Evolutionary conservation across 805 yeast genomes (phyloP), one percentile per base, ranked within the genome.

Genomic region (Suhomyces pyralidae): DNA sequence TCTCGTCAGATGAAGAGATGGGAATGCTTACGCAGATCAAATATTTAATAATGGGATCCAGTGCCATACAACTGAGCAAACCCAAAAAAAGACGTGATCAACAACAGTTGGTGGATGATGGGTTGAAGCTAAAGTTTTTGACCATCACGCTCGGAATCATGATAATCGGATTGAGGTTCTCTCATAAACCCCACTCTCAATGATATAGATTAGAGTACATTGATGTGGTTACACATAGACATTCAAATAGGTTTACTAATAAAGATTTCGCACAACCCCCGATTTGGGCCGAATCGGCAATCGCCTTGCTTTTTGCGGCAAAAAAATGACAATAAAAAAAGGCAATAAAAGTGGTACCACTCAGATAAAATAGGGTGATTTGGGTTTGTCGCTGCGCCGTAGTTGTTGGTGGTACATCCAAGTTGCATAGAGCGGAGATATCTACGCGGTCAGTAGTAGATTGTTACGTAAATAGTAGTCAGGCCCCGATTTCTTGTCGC

Each of bases 141-240:
- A 70, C 76, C 45, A 67, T 76, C 34, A 74, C 77, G 8, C 59
- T 76, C 40, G 79, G 79, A 17, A 75, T 76, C 5, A 62, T 71
- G 53, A 68, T 76, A 40, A 61, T 76, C 40, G 78, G 77, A 0
- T 58, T 74, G 40, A 66, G 68, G 51, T 70, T 74, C 52, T 69
- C 77, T 28, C 61, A 61, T 44, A 65, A 60, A 48, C 52, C 46
- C 43, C 54, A 48, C 38, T 19, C 40, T 19, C 25, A 47, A 14
- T 34, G 17, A 46, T 17, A 40, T 38, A 19, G 22, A 38, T 38
- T 17, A 19, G 5, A 38, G 17, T 19, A 42, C 42, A 20, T 48
- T 48, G 40, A 40, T 17, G 20, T 34, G 40, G 34, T 30, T 19
- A 12, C 42, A 40, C 25, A 32, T 25, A 25, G 42, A n/a, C 36